phyloP scores from a whole-genome alignment of 352 stramenopile species.

The Pythium aristosporum region DNA sequence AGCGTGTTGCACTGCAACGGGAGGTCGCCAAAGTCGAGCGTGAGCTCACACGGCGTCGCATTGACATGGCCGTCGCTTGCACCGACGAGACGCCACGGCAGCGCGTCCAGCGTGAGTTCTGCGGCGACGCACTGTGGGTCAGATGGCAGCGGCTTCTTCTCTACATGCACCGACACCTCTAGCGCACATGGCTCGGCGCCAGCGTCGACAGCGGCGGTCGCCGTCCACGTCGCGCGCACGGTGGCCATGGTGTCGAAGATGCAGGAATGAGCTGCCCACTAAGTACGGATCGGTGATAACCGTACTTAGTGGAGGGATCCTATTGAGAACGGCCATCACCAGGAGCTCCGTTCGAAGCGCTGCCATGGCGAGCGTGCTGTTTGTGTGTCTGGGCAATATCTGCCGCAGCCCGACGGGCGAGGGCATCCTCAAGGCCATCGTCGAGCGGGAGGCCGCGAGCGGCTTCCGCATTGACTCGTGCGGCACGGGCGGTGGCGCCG shows the following conservation, averaged over 20 bases:
- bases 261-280: constrained; percentile 2
- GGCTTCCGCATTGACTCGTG: constrained; percentile 80
- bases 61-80: not conserved
- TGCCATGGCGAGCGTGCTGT: constrained; percentile 71
- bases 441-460: constrained; percentile 32
- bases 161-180: constrained; percentile 1
- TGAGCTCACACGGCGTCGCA: constrained; percentile 40
- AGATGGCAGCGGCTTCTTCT: constrained; percentile 10
- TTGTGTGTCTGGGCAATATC: constrained; percentile 91
- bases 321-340: not conserved
- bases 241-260: not conserved
- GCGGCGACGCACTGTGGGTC: constrained; percentile 9
- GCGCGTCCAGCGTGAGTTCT: constrained; percentile 18
- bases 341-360: not conserved
- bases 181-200: not conserved
- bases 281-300: constrained; percentile 11
- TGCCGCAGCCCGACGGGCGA: constrained; percentile 83
- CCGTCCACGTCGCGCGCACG: constrained; percentile 5
- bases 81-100: constrained; percentile 17
- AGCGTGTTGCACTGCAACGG: constrained; percentile 49
- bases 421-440: constrained; percentile 83
- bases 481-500: constrained; percentile 80
- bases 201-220: not conserved
- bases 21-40: constrained; percentile 33
- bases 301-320: constrained; percentile 15